Evolutionary conservation across 2,329 filamentous ascomycete genomes (phyloP).

Genomic region (Cladosporium oxysporum): DNA sequence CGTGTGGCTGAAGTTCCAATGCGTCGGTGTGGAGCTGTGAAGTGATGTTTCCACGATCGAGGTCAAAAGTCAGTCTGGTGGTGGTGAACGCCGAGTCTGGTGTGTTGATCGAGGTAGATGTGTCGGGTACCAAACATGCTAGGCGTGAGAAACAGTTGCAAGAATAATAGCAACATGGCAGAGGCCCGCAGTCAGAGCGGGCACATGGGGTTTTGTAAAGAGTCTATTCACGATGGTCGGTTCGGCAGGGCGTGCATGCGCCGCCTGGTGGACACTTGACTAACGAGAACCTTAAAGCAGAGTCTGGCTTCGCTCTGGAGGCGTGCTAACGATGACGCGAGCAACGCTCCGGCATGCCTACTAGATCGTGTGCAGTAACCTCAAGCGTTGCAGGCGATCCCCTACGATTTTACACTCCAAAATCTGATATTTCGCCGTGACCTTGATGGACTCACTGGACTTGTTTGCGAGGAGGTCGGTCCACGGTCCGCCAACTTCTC

Average conservation of each 20-base stretch:
- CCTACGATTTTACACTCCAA: background rate
- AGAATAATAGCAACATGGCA: background rate
- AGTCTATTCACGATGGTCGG: slow-evolving; percentile 16
- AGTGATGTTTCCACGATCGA: slow-evolving; percentile 6
- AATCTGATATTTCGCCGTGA: background rate
- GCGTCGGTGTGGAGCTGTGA: background rate
- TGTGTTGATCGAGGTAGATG: background rate
- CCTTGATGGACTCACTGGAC: slow-evolving; percentile 12
- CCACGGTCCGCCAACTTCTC: background rate
- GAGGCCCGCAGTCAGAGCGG: slow-evolving; percentile 5
- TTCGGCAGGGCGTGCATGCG: slow-evolving; percentile 18
- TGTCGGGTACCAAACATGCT: slow-evolving; percentile 12
- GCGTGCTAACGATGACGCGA: slow-evolving; percentile 17
- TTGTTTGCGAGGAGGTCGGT: background rate
- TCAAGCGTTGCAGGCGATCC: slow-evolving; percentile 16
- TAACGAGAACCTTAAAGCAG: slow-evolving; percentile 17
- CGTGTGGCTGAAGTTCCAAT: slow-evolving; percentile 3
- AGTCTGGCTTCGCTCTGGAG: slow-evolving; percentile 10
- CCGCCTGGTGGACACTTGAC: slow-evolving; percentile 13
- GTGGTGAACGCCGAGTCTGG: background rate
- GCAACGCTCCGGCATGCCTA: slow-evolving; percentile 6
- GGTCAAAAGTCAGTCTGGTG: slow-evolving; percentile 2
- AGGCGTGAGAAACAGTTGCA: slow-evolving; percentile 4
- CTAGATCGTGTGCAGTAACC: slow-evolving; percentile 18
- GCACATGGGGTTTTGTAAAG: slow-evolving; percentile 18